Evolutionary conservation across 768 basidiomycete species (phyloP), one percentile per base, ranked within the genome.

Genomic region (Mycena epipterygia): DNA sequence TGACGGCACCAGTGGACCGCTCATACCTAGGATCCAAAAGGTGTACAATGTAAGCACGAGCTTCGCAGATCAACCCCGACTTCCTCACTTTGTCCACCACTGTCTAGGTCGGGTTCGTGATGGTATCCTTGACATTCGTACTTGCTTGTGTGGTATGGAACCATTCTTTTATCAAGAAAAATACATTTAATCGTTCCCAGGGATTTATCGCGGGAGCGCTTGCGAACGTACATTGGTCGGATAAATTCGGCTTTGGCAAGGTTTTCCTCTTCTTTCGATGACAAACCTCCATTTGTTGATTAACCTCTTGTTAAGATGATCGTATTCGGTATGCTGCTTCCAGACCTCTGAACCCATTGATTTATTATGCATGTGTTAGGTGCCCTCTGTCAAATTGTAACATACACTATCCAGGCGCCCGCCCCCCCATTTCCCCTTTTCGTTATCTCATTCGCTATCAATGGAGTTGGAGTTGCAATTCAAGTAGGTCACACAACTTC

Each of bases 361-460:
- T 53, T 13, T 65, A n/a, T 23, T 21, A n/a, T 32, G 25, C 32
- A 23, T 44, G 19, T 13, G n/a, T 1, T 32, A 88, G 87, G 87
- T 3, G 79, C 89, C 0, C 44, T 81, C 29, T 77, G 73, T 9
- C 88, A 89, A 74, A 75, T 84, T 19, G 52, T 82, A 9, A 85
- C 82, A 11, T 91, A 87, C 68, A 76, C 80, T 12, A 78, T 89
- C 27, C 81, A 84, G 65, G 78, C 84, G 2, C 76, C 87, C 9
- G 86, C 81, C 9, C 88, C 86, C 0, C 88, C 89, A 1, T 91
- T 89, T 70, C 85, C 88, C 2, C 77, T 84, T 12, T 85, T 90
- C 73, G 83, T 85, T 23, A 48, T 86, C 17, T 84, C 79, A 1
- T 88, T 83, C 65, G 77, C 76, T 9, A 58, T 90, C 39, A 84